Conservation (phyloP, 73 alveolate species). For the Blepharisma japonicum region DNA sequence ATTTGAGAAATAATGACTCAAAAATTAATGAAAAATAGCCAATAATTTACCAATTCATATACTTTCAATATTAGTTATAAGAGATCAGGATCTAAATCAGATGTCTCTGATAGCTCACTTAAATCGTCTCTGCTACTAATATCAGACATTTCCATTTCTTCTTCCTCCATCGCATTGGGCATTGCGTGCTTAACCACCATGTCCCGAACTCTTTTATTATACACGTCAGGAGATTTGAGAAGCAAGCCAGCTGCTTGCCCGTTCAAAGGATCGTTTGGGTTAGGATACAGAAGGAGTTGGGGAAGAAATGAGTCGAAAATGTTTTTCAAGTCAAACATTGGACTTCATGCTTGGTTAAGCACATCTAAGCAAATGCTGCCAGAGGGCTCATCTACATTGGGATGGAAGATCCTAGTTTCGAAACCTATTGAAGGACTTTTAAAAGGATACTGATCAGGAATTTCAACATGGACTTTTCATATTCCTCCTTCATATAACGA, state of each 20-base stretch:
- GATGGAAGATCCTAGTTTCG: conserved; percentile 87
- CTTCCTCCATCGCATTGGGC: conserved; percentile 46
- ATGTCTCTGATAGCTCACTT: conserved; percentile 17
- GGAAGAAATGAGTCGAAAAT: conserved; percentile 90
- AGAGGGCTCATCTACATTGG: conserved; percentile 92
- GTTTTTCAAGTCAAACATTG: conserved; percentile 88
- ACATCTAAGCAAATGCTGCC: conserved; percentile 97
- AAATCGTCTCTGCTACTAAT: conserved; percentile 35
- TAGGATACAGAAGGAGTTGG: conserved; percentile 91
- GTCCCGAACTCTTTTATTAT: conserved; percentile 77
- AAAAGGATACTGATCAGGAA: conserved; percentile 94
- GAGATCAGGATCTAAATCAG: not conserved
- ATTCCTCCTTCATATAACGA: conserved; percentile 91
- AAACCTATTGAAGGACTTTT: conserved; percentile 95
- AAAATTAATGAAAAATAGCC: too few relatives aligned
- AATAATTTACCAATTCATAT: too few relatives aligned
- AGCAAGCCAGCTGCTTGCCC: conserved; percentile 90
- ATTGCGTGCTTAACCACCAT: conserved; percentile 64
- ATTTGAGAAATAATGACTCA: too few relatives aligned
- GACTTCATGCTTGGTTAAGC: conserved; percentile 93
- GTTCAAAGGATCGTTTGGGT: conserved; percentile 96
- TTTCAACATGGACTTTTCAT: conserved; percentile 84
- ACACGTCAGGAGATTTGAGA: conserved; percentile 60
- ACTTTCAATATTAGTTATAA: too few relatives aligned
- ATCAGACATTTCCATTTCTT: too few relatives aligned